A percentile compares a stretch with the other conserved stretches of the same genome.
phyloP scores from a whole-genome alignment of 2,329 filamentous ascomycete genomes.

The Drechslerella coelobrocha region DNA sequence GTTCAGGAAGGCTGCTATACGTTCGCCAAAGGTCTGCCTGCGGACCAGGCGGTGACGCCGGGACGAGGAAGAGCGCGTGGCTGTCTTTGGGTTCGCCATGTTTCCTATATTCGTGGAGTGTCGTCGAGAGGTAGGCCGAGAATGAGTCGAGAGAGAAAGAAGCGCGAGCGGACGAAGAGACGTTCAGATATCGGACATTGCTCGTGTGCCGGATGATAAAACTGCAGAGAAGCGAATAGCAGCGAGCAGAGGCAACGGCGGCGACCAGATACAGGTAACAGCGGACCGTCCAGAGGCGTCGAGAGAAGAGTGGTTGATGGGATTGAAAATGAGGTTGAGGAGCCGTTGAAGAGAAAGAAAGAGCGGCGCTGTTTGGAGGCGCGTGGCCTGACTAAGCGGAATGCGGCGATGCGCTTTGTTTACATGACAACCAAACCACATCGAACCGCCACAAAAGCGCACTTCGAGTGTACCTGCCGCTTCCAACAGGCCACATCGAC shows the following conservation, averaged over 20 bases:
- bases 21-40: conserved; percentile 77
- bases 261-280: not conserved
- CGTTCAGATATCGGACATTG: conserved; percentile 19
- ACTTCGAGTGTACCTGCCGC: not conserved
- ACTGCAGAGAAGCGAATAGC: not conserved
- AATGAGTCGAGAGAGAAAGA: not conserved
- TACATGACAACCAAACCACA: too few relatives aligned
- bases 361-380: too few relatives aligned
- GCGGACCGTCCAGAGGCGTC: not conserved
- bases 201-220: not conserved
- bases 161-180: not conserved
- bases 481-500: not conserved
- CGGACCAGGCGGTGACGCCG: conserved; percentile 71
- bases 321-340: not conserved
- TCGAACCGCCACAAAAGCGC: not conserved
- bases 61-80: conserved; percentile 11
- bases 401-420: not conserved
- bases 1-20: conserved; percentile 80
- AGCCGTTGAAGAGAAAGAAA: not conserved
- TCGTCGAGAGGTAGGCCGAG: not conserved
- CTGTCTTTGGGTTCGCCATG: conserved; percentile 23
- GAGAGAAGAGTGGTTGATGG: not conserved
- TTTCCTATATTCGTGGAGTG: not conserved
- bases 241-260: not conserved
- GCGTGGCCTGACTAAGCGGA: not conserved